These are phyloP conservation scores for Chondrostereum purpureum DNA, from an alignment of 1,284 basidiomycete species.

Conservation along the genomic window DNA sequence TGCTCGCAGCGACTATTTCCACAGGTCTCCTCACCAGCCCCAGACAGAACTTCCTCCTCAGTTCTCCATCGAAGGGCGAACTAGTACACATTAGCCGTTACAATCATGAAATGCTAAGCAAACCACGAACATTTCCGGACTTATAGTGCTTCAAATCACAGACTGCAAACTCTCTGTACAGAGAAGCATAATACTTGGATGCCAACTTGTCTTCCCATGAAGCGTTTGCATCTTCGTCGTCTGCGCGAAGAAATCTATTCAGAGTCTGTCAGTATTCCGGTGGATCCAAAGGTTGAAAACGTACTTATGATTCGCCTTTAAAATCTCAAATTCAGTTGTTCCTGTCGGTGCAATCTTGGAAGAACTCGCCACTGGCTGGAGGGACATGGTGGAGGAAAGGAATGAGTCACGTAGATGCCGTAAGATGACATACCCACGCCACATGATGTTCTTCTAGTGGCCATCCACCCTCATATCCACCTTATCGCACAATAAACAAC, in stretches of 20 bases:
- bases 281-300: too few species aligned
- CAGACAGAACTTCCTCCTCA: constrained; percentile 79
- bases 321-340: constrained; percentile 14
- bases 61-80: constrained; percentile 90
- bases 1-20: constrained; percentile 78
- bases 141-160: constrained; percentile 95
- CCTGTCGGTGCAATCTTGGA: constrained; percentile 8
- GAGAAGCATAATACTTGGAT: constrained; percentile 76
- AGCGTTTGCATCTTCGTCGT: constrained; percentile 30
- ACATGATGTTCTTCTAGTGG: too few species aligned
- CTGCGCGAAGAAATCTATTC: constrained; percentile 77
- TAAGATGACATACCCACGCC: too few species aligned
- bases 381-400: background rate
- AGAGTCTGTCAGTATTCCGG: constrained; percentile 5
- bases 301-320: constrained; percentile 12
- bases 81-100: constrained; percentile 26
- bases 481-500: too few species aligned
- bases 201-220: constrained; percentile 81
- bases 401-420: too few species aligned
- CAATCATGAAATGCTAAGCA: background rate
- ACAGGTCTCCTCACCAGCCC: constrained; percentile 80
- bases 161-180: constrained; percentile 88
- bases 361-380: background rate
- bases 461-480: too few species aligned
- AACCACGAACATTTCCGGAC: constrained; percentile 64